These are phyloP conservation scores for Amanita phalloides DNA, from an alignment of 768 basidiomycete species.

Conservation along the genomic window DNA sequence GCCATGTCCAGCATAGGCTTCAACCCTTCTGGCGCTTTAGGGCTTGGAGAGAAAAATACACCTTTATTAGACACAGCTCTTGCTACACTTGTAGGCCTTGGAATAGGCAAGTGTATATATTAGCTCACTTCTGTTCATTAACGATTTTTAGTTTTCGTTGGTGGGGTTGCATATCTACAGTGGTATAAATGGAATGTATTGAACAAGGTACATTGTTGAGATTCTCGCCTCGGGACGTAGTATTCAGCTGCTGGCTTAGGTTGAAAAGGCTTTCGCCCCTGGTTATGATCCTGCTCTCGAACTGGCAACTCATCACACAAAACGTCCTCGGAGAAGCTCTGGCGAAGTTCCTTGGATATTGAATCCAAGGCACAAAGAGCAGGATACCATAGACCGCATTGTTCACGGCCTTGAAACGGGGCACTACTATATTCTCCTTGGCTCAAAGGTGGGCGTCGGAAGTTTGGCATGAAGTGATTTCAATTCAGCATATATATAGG, in stretches of 20 bases:
- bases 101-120: constrained; percentile 32
- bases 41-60: constrained; percentile 21
- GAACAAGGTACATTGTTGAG: constrained; percentile 43
- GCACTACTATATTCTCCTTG: constrained; percentile 68
- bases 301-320: constrained; percentile 40
- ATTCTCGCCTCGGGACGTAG: not conserved
- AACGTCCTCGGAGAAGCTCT: constrained; percentile 19
- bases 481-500: constrained; percentile 24
- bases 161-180: constrained; percentile 60
- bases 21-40: constrained; percentile 31
- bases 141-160: constrained; percentile 42
- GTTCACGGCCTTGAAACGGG: constrained; percentile 64
- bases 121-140: not conserved
- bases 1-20: constrained; percentile 25
- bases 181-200: constrained; percentile 84
- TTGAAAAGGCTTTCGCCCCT: constrained; percentile 64
- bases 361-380: constrained; percentile 63
- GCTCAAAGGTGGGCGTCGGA: constrained; percentile 49
- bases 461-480: not conserved
- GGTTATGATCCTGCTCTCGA: constrained; percentile 83
- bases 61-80: constrained; percentile 44
- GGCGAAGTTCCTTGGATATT: constrained; percentile 38
- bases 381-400: constrained; percentile 67
- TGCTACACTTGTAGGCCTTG: constrained; percentile 51
- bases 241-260: constrained; percentile 28